Evolutionary conservation across 2,329 filamentous ascomycete species (phyloP).

Genomic region (Talaromyces piceae): DNA sequence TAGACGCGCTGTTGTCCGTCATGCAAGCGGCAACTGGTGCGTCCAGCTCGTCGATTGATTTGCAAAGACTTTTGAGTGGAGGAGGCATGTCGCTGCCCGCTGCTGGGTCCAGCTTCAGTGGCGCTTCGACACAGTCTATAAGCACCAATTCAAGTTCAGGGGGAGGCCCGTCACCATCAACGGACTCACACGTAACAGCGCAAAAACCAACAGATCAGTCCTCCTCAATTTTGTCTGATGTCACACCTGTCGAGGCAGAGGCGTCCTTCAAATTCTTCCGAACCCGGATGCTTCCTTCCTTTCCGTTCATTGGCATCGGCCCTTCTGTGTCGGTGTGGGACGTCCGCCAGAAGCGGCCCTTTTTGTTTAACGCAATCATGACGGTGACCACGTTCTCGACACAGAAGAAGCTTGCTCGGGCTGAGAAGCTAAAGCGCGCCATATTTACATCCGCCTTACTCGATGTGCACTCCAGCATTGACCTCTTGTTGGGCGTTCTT

Average conservation of each 20-base stretch:
- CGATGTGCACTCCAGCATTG: constrained; percentile 25
- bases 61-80: constrained; percentile 8
- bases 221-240: constrained; percentile 4
- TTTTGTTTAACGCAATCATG: constrained; percentile 30
- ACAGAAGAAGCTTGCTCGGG: constrained; percentile 18
- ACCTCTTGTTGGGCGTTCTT: constrained; percentile 30
- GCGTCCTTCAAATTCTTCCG: constrained; percentile 23
- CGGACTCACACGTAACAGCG: not conserved
- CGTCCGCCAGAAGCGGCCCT: constrained; percentile 25
- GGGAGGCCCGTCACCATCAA: not conserved
- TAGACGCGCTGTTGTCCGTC: constrained; percentile 25
- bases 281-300: constrained; percentile 27
- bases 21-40: constrained; percentile 19
- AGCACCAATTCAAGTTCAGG: constrained; percentile 1
- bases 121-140: not conserved
- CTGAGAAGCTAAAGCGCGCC: constrained; percentile 24
- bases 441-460: constrained; percentile 23
- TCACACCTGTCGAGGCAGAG: constrained; percentile 13
- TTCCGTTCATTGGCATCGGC: constrained; percentile 29
- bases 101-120: not conserved
- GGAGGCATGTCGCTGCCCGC: constrained; percentile 1
- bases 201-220: not conserved
- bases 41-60: constrained; percentile 3
- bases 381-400: constrained; percentile 26
- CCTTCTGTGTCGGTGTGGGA: constrained; percentile 20